These are phyloP conservation scores for Aspergillus nanangensis DNA, from an alignment of 495 filamentous ascomycete species.

Conservation along the genomic window DNA sequence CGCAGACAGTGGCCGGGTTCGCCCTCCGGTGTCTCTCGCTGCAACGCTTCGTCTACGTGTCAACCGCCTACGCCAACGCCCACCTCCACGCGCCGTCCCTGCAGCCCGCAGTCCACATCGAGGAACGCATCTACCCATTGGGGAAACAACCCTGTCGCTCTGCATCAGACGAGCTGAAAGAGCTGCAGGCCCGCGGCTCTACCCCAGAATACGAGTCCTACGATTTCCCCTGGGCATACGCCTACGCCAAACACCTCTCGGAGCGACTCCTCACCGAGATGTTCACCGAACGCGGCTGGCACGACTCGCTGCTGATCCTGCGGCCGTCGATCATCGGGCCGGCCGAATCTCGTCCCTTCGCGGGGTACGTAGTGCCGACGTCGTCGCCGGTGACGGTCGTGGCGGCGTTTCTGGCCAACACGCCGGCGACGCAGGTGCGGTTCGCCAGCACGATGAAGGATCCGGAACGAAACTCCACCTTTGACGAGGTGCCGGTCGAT, in stretches of 20 bases:
- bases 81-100: conserved; percentile 1
- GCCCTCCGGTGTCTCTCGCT: background rate
- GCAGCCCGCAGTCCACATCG: background rate
- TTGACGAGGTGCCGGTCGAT: conserved; percentile 33
- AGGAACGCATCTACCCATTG: conserved; percentile 10
- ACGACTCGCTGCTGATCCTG: conserved; percentile 9
- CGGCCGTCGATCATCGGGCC: conserved; percentile 16
- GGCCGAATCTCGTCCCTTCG: conserved; percentile 5
- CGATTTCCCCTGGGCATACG: conserved; percentile 14
- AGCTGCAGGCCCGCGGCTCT: conserved; percentile 1
- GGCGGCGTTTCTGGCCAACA: background rate
- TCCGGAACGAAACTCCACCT: conserved; percentile 19
- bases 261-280: conserved; percentile 6
- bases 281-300: background rate
- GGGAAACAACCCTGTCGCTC: background rate
- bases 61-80: conserved; percentile 11
- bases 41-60: conserved; percentile 12
- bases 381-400: conserved; percentile 1
- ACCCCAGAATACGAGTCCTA: conserved; percentile 3
- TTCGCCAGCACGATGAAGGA: conserved; percentile 13
- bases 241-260: conserved; percentile 18
- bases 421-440: background rate
- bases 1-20: background rate
- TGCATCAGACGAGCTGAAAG: background rate
- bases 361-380: conserved; percentile 4